These are phyloP conservation scores for Mucor piriformis DNA, from an alignment of 371 early-diverging fungal species.

Conservation along the genomic window DNA sequence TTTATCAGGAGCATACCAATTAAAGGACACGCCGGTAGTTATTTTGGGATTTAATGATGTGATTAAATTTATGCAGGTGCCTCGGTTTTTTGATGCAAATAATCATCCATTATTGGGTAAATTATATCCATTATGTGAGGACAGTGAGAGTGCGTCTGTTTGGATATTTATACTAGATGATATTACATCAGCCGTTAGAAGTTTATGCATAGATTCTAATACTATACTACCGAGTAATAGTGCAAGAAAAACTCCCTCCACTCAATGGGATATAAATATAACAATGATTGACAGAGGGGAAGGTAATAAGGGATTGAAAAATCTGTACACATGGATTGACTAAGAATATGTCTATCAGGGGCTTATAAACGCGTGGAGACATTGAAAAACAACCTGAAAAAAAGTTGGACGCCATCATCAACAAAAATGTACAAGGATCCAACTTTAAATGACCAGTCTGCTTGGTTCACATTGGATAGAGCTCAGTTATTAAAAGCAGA, in stretches of 20 bases:
- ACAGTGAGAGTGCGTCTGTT: constrained; percentile 19
- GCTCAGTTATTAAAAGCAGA: constrained; percentile 58
- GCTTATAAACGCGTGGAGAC: neutral
- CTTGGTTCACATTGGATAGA: constrained; percentile 50
- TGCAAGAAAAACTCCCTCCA: constrained; percentile 15
- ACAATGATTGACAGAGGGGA: constrained; percentile 1
- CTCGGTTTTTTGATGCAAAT: constrained; percentile 12
- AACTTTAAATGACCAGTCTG: constrained; percentile 15
- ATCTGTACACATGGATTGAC: neutral
- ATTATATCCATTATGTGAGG: constrained; percentile 20
- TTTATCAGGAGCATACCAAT: constrained; percentile 27
- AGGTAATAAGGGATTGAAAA: neutral
- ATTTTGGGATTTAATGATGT: constrained; percentile 32
- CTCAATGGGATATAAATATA: constrained; percentile 8
- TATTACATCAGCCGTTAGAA: neutral
- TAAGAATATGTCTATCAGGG: neutral
- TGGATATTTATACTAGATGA: constrained; percentile 24
- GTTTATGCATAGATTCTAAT: constrained; percentile 8
- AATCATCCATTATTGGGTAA: constrained; percentile 10
- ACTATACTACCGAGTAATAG: constrained; percentile 29
- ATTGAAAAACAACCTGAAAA: neutral
- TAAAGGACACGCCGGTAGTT: constrained; percentile 12
- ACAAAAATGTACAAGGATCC: constrained; percentile 27
- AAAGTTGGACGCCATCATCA: constrained; percentile 13
- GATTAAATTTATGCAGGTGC: constrained; percentile 16